phyloP scores from a whole-genome alignment of 345 rosid species.

The Kernera saxatilis region DNA sequence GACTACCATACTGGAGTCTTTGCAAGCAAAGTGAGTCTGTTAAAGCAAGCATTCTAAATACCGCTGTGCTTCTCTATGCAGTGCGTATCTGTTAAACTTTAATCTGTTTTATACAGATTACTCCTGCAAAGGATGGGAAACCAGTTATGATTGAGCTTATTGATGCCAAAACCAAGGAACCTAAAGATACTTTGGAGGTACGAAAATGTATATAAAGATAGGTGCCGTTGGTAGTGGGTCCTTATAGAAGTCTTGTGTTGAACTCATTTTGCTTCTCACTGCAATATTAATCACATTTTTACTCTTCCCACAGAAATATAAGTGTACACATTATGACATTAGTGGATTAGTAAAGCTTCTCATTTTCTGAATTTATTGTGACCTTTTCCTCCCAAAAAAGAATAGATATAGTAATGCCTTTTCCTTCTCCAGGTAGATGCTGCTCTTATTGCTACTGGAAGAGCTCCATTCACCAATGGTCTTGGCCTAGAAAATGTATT shows the following conservation, averaged over 20 bases:
- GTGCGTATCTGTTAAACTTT: background rate
- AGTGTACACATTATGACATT: background rate
- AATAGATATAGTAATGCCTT: background rate
- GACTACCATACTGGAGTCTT: constrained; percentile 95
- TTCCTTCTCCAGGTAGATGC: constrained; percentile 71
- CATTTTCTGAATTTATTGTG: background rate
- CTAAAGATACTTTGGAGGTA: constrained; percentile 84
- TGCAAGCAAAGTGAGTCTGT: constrained; percentile 73
- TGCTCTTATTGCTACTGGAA: constrained; percentile 97
- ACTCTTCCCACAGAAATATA: background rate
- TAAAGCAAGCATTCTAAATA: background rate
- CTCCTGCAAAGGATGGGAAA: constrained; percentile 93
- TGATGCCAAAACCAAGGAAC: constrained; percentile 98
- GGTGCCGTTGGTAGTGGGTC: background rate
- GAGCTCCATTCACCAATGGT: constrained; percentile 98
- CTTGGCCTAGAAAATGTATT: constrained; percentile 91
- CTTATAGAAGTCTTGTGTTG: background rate
- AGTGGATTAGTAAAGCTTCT: background rate
- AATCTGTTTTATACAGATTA: constrained; percentile 45
- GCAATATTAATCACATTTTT: background rate
- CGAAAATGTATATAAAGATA: constrained; percentile 5
- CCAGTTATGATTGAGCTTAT: constrained; percentile 92
- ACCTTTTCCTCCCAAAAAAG: background rate
- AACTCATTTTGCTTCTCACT: background rate
- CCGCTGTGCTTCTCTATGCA: background rate